A percentile compares a stretch with the other conserved stretches of the same genome.
Conservation (phyloP, 1,139 yeast genomes). For the Pichia sp. region DNA sequence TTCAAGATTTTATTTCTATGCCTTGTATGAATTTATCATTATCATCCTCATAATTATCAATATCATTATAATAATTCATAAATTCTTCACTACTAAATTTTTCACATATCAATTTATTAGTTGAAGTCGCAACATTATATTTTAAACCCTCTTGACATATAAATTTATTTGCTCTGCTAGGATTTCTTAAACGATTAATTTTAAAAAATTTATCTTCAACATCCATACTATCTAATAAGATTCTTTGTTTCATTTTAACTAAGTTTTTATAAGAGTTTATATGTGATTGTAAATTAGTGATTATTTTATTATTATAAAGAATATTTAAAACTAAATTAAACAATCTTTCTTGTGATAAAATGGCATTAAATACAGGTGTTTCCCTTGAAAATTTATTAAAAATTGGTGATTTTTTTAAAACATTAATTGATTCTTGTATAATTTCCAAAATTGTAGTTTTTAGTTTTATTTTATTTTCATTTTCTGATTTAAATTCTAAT, state of each 20-base stretch:
- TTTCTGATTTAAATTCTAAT: neutral
- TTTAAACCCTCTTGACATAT: conserved; percentile 47
- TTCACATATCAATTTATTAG: conserved; percentile 42
- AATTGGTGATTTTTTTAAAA: conserved; percentile 23
- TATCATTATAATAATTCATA: neutral
- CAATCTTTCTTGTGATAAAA: conserved; percentile 28
- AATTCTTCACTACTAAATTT: conserved; percentile 31
- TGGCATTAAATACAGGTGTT: conserved; percentile 33
- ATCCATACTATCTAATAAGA: neutral
- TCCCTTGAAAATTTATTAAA: conserved; percentile 8
- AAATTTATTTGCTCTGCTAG: conserved; percentile 51
- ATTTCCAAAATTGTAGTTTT: conserved; percentile 31
- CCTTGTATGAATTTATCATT: too few species aligned
- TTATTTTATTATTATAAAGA: neutral
- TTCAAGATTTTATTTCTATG: too few species aligned
- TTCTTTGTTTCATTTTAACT: neutral
- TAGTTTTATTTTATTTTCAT: conserved; percentile 7
- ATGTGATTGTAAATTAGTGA: neutral
- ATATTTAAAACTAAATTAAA: conserved; percentile 13
- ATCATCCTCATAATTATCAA: too few species aligned
- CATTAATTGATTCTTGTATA: conserved; percentile 37
- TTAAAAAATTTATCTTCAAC: neutral
- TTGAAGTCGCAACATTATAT: conserved; percentile 36
- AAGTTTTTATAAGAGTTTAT: neutral
- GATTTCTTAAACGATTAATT: conserved; percentile 29